Evolutionary conservation across 2,329 filamentous ascomycete species (phyloP), one percentile per base, ranked within the genome.

Genomic region (Penicillium decumbens): DNA sequence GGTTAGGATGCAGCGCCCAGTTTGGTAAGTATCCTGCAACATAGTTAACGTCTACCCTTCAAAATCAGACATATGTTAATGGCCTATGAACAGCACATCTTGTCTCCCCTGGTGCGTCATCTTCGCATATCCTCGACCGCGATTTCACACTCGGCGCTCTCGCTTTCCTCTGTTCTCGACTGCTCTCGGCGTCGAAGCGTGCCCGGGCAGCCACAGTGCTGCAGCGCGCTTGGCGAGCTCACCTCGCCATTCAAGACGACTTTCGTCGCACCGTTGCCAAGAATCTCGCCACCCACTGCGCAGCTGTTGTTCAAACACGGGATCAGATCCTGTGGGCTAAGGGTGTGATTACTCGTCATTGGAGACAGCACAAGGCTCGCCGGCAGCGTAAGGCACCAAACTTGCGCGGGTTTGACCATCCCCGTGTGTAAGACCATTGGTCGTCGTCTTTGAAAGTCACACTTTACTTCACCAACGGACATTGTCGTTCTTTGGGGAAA

Each of bases 91-190:
- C 27, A 80, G 79, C 71, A 65, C 64, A 64, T 43, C 73, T 77
- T 45, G 75, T 77, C 54, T 65, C 57, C 13, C 61, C 58, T 0
- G 59, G 58, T 7, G 55, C 63, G 18, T 48, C 43, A 7, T 49
- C 59, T 6, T 55, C 62, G n/a, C 67, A 71, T 24, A 74, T 83
- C 23, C 78, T 80, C 10, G 75, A 77, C 48, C 69, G 70, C 24
- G 75, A 78, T 56, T 82, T 81, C 53, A 80, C 78, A 0, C 62
- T 82, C 24, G 75, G 78, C 2, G 75, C 78, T 2, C 75, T 85
- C 6, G 74, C 80, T 3, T 83, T 83, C 62, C 74, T 85, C 5
- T 80, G 80, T 37, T 81, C 79, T 3, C 75, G 81, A 35, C 68
- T 84, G 1, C 69, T 84, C 3, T 74, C 77, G 0, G 71, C 80